A percentile compares a stretch with the other conserved stretches of the same genome.
Conservation (phyloP, 164 flowering plant species). For the Paratinospora sagittata region DNA sequence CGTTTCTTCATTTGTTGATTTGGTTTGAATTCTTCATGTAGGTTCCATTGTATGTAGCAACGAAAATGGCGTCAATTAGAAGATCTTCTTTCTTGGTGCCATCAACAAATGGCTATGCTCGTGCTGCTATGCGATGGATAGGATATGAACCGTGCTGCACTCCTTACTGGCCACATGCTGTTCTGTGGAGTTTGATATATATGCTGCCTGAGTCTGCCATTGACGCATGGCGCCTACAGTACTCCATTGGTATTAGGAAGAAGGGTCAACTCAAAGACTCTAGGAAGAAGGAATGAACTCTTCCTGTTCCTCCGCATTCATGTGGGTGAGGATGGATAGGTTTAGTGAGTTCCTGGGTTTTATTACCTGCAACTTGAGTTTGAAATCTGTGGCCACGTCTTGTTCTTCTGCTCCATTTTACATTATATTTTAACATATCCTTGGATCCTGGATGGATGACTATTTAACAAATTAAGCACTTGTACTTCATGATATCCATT, state of each 20-base stretch:
- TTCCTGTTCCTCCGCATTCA: background rate
- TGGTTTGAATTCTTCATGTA: conserved; percentile 21
- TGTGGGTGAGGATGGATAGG: background rate
- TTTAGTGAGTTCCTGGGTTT: background rate
- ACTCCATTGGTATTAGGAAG: conserved; percentile 62
- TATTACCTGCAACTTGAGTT: background rate
- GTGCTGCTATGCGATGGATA: conserved; percentile 66
- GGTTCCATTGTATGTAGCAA: conserved; percentile 91
- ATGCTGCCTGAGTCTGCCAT: conserved; percentile 52
- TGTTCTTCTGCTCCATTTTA: conserved; percentile 1
- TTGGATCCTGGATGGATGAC: background rate
- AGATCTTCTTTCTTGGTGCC: conserved; percentile 83
- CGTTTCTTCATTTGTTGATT: background rate
- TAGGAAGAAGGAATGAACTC: conserved; percentile 38
- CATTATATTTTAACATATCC: background rate
- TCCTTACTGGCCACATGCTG: conserved; percentile 91
- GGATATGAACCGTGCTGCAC: conserved; percentile 94
- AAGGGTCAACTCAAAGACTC: conserved; percentile 58
- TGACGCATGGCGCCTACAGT: conserved; percentile 56
- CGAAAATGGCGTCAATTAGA: conserved; percentile 86
- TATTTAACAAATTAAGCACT: background rate
- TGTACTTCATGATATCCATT: background rate
- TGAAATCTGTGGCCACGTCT: background rate
- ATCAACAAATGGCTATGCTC: conserved; percentile 76
- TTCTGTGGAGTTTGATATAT: conserved; percentile 47